These are phyloP conservation scores for Ophiostoma novo-ulmi DNA, from an alignment of 2,329 filamentous ascomycete genomes.

Conservation along the genomic window DNA sequence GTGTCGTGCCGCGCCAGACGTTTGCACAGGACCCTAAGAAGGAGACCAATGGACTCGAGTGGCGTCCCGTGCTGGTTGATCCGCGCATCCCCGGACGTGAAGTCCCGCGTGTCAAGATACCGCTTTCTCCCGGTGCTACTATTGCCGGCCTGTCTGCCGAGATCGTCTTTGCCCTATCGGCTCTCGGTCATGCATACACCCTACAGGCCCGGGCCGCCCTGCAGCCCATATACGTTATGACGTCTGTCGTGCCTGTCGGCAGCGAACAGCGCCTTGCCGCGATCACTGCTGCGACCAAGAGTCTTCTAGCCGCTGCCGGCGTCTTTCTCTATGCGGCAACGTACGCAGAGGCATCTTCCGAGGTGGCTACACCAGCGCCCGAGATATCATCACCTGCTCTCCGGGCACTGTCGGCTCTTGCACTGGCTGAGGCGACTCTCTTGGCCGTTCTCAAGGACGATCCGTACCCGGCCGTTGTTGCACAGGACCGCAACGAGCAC, in stretches of 20 bases:
- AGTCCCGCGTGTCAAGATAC: constrained; percentile 59
- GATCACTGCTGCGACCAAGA: constrained; percentile 68
- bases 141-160: constrained; percentile 63
- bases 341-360: constrained; percentile 33
- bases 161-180: constrained; percentile 70
- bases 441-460: constrained; percentile 91
- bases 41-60: constrained; percentile 53
- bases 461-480: constrained; percentile 77
- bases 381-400: constrained; percentile 52
- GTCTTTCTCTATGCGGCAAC: constrained; percentile 68
- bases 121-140: constrained; percentile 37
- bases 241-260: constrained; percentile 55
- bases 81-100: constrained; percentile 54
- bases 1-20: constrained; percentile 30
- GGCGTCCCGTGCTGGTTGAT: constrained; percentile 73
- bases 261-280: constrained; percentile 63
- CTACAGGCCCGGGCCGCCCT: constrained; percentile 67
- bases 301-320: constrained; percentile 71
- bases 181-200: constrained; percentile 69
- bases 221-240: constrained; percentile 65
- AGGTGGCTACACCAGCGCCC: constrained; percentile 38
- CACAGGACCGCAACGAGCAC: constrained; percentile 73
- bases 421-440: constrained; percentile 82
- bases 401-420: constrained; percentile 57
- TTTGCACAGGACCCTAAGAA: constrained; percentile 6